These are phyloP conservation scores for Barbatosphaeria neglecta DNA, from an alignment of 495 filamentous ascomycete species.

Conservation along the genomic window DNA sequence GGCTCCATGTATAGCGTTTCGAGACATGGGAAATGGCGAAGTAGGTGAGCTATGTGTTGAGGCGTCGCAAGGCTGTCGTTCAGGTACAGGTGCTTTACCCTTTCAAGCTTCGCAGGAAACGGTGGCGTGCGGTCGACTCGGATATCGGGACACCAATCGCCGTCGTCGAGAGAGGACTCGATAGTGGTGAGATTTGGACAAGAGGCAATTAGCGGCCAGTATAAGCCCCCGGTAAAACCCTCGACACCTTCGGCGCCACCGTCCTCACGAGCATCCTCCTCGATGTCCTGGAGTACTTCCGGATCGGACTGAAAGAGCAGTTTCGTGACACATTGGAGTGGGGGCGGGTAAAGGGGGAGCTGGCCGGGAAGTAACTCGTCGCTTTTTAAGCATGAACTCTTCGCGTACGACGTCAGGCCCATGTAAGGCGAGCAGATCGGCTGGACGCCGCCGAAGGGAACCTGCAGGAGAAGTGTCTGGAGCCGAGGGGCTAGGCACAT, in stretches of 20 bases:
- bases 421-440: not conserved
- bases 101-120: not conserved
- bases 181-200: constrained; percentile 15
- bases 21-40: constrained; percentile 14
- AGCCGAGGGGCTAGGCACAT: constrained; percentile 10
- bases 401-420: not conserved
- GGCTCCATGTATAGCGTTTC: constrained; percentile 20
- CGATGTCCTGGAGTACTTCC: constrained; percentile 10
- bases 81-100: constrained; percentile 16
- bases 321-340: constrained; percentile 5
- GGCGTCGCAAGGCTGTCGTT: constrained; percentile 15
- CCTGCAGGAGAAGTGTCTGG: constrained; percentile 16
- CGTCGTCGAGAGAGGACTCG: constrained; percentile 19
- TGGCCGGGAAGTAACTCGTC: not conserved
- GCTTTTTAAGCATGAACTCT: no score
- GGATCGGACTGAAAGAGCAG: constrained; percentile 14
- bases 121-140: not conserved
- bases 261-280: constrained; percentile 11
- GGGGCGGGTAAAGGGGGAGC: not conserved
- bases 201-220: constrained; percentile 6
- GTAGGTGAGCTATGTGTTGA: constrained; percentile 10
- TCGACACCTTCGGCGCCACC: constrained; percentile 8
- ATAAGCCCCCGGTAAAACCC: constrained; percentile 10
- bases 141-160: constrained; percentile 5
- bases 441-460: constrained; percentile 15